Conservation (phyloP, 805 yeast genomes). For the Kodamaea laetipori region DNA sequence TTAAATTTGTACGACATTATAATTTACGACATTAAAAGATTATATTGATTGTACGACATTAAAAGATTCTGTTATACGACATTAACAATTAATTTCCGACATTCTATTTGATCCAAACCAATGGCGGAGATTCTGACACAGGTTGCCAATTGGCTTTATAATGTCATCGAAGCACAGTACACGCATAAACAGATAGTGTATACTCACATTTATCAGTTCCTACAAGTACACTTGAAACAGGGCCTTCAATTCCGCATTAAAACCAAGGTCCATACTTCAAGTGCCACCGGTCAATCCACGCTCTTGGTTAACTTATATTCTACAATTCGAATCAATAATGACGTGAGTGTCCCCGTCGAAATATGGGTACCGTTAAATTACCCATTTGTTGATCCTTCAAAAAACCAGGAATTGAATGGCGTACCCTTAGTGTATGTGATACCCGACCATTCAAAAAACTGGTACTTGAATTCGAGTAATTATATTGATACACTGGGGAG, state of each 20-base stretch:
- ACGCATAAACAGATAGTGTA: conserved; percentile 57
- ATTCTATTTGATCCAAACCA: conserved; percentile 1
- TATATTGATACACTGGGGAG: conserved; percentile 71
- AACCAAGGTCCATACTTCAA: conserved; percentile 56
- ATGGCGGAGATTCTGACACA: conserved; percentile 19
- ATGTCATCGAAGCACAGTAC: conserved; percentile 55
- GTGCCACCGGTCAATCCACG: conserved; percentile 57
- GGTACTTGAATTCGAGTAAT: conserved; percentile 56
- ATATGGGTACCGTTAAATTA: conserved; percentile 78
- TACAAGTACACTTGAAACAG: conserved; percentile 46
- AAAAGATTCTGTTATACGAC: too few species aligned
- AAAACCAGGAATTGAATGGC: conserved; percentile 24
- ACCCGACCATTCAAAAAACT: conserved; percentile 48
- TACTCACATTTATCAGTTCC: conserved; percentile 58
- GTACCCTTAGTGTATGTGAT: conserved; percentile 69
- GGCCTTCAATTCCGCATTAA: conserved; percentile 57
- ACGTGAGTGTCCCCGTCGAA: conserved; percentile 51
- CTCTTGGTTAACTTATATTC: conserved; percentile 70
- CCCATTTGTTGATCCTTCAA: conserved; percentile 40
- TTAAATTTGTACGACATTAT: too few species aligned
- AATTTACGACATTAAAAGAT: conserved; percentile 1
- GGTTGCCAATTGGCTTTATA: conserved; percentile 42
- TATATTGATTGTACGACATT: not conserved
- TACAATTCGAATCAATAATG: conserved; percentile 37
- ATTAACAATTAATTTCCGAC: not conserved